Evolutionary conservation across 192 early-diverging fungal genomes (phyloP), one percentile per base, ranked within the genome.

Genomic region (Pilaira anomala): DNA sequence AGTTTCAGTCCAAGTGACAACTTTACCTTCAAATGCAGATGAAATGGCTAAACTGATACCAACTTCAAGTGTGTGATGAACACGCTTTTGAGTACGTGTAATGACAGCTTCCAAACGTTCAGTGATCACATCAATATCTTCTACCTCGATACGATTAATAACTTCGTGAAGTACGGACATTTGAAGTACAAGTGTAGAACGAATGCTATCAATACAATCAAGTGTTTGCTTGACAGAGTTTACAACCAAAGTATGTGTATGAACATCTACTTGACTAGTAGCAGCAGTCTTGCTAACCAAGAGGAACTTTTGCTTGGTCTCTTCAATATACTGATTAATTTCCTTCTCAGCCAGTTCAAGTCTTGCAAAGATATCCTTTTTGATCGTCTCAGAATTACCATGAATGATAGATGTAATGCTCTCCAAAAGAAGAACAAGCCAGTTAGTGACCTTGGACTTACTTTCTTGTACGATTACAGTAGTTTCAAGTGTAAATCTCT

Each of bases 1-100:
- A 5, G 67, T 55, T 53, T 69, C 67, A 22, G 61, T 51, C 67
- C 67, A 69, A n/a, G 67, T 63, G 13, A 61, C 33, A 3, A 51
- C 42, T 44, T 69, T 69, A 25, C 67, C 60, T 63, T 69, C 60
- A 28, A 69, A 69, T 24, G 67, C 60, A 29, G 54, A 21, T 2
- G 30, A 25, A 12, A 69, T 48, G 8, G 67, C 60, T 33, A 49
- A 21, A 6, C 33, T 26, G 16, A 60, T 62, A 19, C 58, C 40
- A 26, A 52, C 29, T n/a, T 69, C 48, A n/a, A 69, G 36, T 16
- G 51, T 48, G 7, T 63, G 60, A 16, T 54, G 18, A 3, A 56
- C 33, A 39, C 60, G 60, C 18, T 69, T n/a, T 26, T 57, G 44
- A 36, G 67, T 56, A 39, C 67, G 67, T 22, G 8, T 19, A 21